Evolutionary conservation across 192 early-diverging fungal genomes (phyloP).

Genomic region (Linnemannia schmuckeri): DNA sequence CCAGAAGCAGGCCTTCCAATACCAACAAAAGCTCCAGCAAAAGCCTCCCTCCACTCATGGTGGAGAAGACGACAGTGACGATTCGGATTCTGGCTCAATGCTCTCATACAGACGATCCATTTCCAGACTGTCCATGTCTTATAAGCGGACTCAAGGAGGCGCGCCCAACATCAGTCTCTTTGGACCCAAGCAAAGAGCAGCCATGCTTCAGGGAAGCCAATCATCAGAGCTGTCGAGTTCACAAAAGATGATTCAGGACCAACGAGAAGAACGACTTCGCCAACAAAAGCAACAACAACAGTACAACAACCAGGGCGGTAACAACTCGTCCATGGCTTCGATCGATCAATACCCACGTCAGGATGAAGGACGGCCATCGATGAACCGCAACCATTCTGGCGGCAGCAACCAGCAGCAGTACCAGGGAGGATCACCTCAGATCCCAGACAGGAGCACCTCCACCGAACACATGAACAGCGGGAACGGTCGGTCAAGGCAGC

Average conservation of each 20-base stretch:
- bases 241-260: constrained; percentile 53
- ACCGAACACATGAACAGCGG: constrained; percentile 11
- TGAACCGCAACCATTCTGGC: constrained; percentile 15
- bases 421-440: neutral
- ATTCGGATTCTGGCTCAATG: constrained; percentile 50
- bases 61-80: constrained; percentile 40
- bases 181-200: constrained; percentile 31
- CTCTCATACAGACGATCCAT: constrained; percentile 46
- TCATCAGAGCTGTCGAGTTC: constrained; percentile 18
- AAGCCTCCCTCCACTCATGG: constrained; percentile 38
- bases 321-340: constrained; percentile 9
- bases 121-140: constrained; percentile 45
- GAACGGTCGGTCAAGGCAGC: constrained; percentile 23
- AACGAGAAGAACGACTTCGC: constrained; percentile 47
- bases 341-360: constrained; percentile 27
- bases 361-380: constrained; percentile 23
- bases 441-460: constrained; percentile 42
- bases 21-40: constrained; percentile 50
- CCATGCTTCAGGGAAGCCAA: constrained; percentile 26
- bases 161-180: constrained; percentile 49
- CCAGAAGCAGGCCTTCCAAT: constrained; percentile 36
- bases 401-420: neutral
- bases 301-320: neutral
- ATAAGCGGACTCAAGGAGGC: constrained; percentile 27
- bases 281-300: constrained; percentile 39